Conservation (phyloP, 345 rosid genomes). For the Mallotus nudiflorus region DNA sequence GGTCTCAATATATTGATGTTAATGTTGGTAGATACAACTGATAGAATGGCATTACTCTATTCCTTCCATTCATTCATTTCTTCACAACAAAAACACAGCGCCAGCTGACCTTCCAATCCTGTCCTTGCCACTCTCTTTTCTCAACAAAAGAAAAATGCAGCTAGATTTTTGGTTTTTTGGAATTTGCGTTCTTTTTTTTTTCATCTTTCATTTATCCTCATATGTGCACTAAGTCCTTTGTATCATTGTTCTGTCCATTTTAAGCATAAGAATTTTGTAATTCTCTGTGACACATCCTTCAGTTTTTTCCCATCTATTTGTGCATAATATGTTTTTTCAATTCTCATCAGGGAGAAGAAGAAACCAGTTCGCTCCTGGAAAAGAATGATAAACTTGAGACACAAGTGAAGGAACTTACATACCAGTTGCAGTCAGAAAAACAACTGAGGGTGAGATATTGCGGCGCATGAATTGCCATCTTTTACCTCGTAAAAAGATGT, state of each 20-base stretch:
- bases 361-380: not conserved
- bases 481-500: not conserved
- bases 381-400: not conserved
- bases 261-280: too few relatives aligned
- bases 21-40: not conserved
- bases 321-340: not conserved
- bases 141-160: not conserved
- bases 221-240: not conserved
- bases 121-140: not conserved
- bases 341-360: slow-evolving; percentile 14
- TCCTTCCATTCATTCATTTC: not conserved
- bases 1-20: slow-evolving; percentile 11
- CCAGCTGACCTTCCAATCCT: not conserved
- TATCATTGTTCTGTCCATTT: not conserved
- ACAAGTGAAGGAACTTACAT: slow-evolving; percentile 16
- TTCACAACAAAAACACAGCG: not conserved
- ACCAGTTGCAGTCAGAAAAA: not conserved
- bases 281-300: not conserved
- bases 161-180: not conserved
- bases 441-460: slow-evolving; percentile 11
- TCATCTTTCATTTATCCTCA: not conserved
- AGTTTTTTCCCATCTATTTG: not conserved
- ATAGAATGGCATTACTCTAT: not conserved
- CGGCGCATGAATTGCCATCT: not conserved
- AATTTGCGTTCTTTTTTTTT: not conserved